phyloP scores from a whole-genome alignment of 768 basidiomycete genomes.

The Trametes maxima region DNA sequence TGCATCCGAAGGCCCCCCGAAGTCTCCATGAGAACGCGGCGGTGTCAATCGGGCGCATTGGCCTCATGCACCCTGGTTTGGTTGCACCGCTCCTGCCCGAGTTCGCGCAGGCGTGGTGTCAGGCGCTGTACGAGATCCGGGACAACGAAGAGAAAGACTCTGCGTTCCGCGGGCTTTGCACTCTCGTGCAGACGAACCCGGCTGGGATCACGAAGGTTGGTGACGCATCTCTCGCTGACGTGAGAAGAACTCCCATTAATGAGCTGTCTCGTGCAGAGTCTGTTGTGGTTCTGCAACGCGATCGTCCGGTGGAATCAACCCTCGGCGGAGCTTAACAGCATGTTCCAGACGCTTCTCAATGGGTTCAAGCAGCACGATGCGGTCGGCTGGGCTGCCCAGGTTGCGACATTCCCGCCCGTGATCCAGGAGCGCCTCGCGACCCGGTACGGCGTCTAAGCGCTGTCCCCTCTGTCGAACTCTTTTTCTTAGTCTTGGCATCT shows the following conservation, averaged over 20 bases:
- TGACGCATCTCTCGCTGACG: slow-evolving; percentile 3
- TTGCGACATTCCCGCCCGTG: slow-evolving; percentile 79
- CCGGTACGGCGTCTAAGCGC: slow-evolving; percentile 72
- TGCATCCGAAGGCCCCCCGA: slow-evolving; percentile 91
- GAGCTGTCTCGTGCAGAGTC: slow-evolving; percentile 57
- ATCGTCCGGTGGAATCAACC: slow-evolving; percentile 95
- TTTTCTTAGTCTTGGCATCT: not conserved
- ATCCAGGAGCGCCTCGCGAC: slow-evolving; percentile 86
- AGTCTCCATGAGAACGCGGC: slow-evolving; percentile 98
- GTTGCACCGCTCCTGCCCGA: slow-evolving; percentile 89
- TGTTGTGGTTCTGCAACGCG: slow-evolving; percentile 98
- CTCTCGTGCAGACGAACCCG: slow-evolving; percentile 93
- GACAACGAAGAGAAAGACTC: slow-evolving; percentile 99
- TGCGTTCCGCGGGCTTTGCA: slow-evolving; percentile 96
- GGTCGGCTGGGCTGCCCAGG: slow-evolving; percentile 83
- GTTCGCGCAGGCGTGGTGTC: slow-evolving; percentile 97
- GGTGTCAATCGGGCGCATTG: slow-evolving; percentile 95
- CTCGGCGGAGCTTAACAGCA: slow-evolving; percentile 85
- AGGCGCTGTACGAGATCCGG: slow-evolving; percentile 95
- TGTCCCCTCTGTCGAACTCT: not conserved
- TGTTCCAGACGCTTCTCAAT: slow-evolving; percentile 89
- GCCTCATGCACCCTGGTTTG: slow-evolving; percentile 85
- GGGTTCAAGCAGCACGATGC: slow-evolving; percentile 91
- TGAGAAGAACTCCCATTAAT: slow-evolving; percentile 16
- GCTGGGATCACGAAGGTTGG: slow-evolving; percentile 89